Percentiles rank a stretch among this genome's conserved stretches.
phyloP scores from a whole-genome alignment of 768 basidiomycete species.

The Megacollybia marginata region DNA sequence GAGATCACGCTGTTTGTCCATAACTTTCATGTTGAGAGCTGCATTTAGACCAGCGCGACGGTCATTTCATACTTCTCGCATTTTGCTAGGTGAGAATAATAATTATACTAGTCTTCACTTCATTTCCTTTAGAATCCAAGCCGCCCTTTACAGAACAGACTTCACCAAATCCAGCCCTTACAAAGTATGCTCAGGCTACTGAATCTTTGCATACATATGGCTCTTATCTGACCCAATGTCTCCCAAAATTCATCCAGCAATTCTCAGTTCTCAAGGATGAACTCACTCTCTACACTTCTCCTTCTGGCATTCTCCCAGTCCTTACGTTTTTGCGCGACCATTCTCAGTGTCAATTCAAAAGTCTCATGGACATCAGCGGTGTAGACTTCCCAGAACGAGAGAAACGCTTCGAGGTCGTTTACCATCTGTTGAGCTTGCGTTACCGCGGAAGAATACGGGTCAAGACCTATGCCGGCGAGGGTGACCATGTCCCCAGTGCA shows the following conservation, averaged over 20 bases:
- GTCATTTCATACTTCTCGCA: constrained; percentile 41
- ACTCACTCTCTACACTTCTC: constrained; percentile 80
- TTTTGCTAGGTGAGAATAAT: constrained; percentile 11
- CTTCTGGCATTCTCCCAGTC: constrained; percentile 75
- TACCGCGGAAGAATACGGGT: constrained; percentile 85
- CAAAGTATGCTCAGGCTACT: constrained; percentile 63
- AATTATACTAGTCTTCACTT: too few species aligned
- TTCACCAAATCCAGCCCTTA: constrained; percentile 78
- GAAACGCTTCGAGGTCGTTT: constrained; percentile 95
- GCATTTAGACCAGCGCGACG: constrained; percentile 31
- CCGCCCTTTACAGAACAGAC: constrained; percentile 87
- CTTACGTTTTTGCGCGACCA: constrained; percentile 94
- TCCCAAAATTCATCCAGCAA: constrained; percentile 97
- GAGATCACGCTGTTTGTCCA: not conserved
- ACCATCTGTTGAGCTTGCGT: constrained; percentile 80
- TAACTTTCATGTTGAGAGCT: constrained; percentile 35
- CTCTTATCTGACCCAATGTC: constrained; percentile 85
- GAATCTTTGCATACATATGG: constrained; percentile 85
- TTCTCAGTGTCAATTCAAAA: constrained; percentile 90
- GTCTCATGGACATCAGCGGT: constrained; percentile 87
- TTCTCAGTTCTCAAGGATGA: constrained; percentile 97
- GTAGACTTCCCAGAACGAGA: constrained; percentile 92
- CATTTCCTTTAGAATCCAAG: constrained; percentile 38
- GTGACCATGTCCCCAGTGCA: constrained; percentile 82
- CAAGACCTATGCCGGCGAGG: constrained; percentile 95